Evolutionary conservation across 2,329 filamentous ascomycete genomes (phyloP).

Genomic region (Sporothrix globosa): DNA sequence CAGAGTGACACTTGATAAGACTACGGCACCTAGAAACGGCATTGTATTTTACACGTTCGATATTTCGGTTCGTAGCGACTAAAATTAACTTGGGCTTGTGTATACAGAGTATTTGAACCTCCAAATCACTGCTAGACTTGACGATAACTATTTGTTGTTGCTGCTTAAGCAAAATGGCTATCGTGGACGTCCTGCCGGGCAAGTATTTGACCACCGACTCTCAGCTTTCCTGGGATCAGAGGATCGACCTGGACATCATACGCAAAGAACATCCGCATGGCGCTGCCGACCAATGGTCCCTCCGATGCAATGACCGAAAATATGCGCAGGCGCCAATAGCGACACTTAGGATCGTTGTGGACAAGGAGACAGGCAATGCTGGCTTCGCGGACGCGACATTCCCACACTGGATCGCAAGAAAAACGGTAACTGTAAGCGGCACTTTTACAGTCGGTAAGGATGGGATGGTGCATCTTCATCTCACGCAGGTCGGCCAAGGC

Average conservation of each 20-base stretch:
- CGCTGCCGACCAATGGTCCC: not conserved
- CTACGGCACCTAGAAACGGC: too few relatives aligned
- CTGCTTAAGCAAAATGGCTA: too few relatives aligned
- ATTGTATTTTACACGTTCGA: too few relatives aligned
- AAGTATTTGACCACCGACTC: too few relatives aligned
- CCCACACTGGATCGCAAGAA: not conserved
- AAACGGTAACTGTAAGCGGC: not conserved
- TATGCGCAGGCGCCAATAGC: not conserved
- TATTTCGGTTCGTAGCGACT: too few relatives aligned
- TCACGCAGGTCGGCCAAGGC: not conserved
- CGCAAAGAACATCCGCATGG: too few relatives aligned
- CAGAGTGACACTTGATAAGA: too few relatives aligned
- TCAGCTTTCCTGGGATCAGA: not conserved
- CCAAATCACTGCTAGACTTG: too few relatives aligned
- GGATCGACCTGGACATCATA: not conserved
- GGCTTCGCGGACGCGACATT: not conserved
- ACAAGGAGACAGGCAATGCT: not conserved
- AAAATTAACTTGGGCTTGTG: too few relatives aligned
- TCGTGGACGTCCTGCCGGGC: too few relatives aligned
- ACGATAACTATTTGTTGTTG: too few relatives aligned
- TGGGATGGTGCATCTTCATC: not conserved
- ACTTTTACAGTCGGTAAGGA: not conserved
- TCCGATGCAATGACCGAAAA: slow-evolving; percentile 9
- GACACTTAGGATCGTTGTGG: not conserved
- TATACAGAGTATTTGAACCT: too few relatives aligned